Base-by-base conservation (phyloP, 805 yeast species). In the Scheffersomyces spartinae region DNA sequence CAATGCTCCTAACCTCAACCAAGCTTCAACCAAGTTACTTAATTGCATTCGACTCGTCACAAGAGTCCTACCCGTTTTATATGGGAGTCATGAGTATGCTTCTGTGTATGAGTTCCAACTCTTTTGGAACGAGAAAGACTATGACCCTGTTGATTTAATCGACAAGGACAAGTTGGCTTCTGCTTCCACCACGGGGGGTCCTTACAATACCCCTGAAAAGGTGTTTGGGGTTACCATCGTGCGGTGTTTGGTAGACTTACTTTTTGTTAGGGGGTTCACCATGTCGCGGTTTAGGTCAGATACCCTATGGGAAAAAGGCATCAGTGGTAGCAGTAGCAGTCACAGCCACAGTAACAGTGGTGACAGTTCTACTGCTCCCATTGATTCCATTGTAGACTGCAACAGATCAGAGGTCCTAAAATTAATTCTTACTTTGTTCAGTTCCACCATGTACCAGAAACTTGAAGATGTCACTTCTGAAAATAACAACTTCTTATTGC, bases 401-500 rank as follows among this genome's bases (percentile, higher is more conserved):
- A 73, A 80, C 42, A 65, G 94, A 38, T 51, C 74, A 4, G 93
- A 81, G 40, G 53, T 81, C 2, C 38, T 88, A 19, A 56, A 77
- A 24, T 52, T 84, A 6, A 28, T 88, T 7, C 39, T 80, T 6
- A 58, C 75, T 0, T 49, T 86, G 5, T 57, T 69, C 13, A 77
- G 94, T 2, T 66, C 64, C 24, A 62, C 74, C 9, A 43, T 85
- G 24, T 85, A 81, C 43, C 45, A 42, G 4, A 29, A 52, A 3
- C 60, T 70, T 1, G 38, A 60, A 5, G 40, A 44, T 9, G 42
- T 72, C 4, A 64, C 69, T 0, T 33, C 56, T 1, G 36, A 40
- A 4, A 94, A 88, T 0, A 71, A 83, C 17, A 61, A 69, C 25
- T 81, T 69, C 43, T 43, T 79, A 23, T 66, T 80, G 0, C 59